Evolutionary conservation across 106 monocot genomes (phyloP).

Genomic region (Dioscorea alata): DNA sequence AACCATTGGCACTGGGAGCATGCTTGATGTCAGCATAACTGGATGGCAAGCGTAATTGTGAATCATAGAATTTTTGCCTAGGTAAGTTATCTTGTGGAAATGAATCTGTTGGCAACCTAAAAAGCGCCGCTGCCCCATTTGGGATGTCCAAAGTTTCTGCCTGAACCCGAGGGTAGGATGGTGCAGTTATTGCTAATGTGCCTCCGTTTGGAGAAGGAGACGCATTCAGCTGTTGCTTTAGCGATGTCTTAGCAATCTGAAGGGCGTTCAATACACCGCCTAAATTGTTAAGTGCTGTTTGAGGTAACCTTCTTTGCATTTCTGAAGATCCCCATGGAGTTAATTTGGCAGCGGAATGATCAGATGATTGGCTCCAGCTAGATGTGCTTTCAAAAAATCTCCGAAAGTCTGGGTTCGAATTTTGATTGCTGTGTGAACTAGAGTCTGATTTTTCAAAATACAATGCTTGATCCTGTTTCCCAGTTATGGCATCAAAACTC

Average conservation of each 20-base stretch:
- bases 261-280: constrained; percentile 54
- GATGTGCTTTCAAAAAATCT: not conserved
- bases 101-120: constrained; percentile 57
- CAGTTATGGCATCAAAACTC: not conserved
- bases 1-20: constrained; percentile 1
- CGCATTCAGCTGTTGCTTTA: constrained; percentile 32
- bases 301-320: constrained; percentile 10
- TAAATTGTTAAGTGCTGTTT: constrained; percentile 4
- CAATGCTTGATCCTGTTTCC: not conserved
- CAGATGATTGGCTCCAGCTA: constrained; percentile 4
- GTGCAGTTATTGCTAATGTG: constrained; percentile 14
- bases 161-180: constrained; percentile 6
- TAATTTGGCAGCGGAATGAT: constrained; percentile 1
- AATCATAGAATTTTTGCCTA: constrained; percentile 2
- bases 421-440: constrained; percentile 14
- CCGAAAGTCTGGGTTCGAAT: not conserved
- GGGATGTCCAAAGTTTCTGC: constrained; percentile 19
- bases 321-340: constrained; percentile 6
- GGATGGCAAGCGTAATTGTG: constrained; percentile 17
- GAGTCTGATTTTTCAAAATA: constrained; percentile 8
- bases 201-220: constrained; percentile 7
- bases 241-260: constrained; percentile 52
- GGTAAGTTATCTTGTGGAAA: constrained; percentile 11
- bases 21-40: constrained; percentile 3
- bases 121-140: constrained; percentile 31